A percentile compares a stretch with the other conserved stretches of the same genome.
These are phyloP conservation scores for Botrytis cinerea DNA, from an alignment of 2,329 filamentous ascomycete species.

Conservation along the genomic window DNA sequence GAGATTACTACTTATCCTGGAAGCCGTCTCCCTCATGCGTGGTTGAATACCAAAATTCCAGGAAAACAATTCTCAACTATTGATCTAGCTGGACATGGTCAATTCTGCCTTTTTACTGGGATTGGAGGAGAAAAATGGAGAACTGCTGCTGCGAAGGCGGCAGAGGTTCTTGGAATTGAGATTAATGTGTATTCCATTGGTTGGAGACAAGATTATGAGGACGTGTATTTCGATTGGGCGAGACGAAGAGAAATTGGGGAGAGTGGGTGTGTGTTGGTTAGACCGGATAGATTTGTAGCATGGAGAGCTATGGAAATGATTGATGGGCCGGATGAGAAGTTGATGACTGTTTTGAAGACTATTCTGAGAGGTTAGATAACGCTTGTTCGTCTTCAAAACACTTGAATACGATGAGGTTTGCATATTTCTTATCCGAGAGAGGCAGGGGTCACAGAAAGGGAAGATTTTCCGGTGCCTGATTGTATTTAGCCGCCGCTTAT, in stretches of 20 bases:
- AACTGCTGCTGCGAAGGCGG: slow-evolving; percentile 17
- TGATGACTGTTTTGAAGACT: neutral
- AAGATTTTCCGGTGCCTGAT: neutral
- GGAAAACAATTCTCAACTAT: slow-evolving; percentile 33
- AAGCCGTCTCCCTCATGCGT: slow-evolving; percentile 37
- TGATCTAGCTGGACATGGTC: slow-evolving; percentile 28
- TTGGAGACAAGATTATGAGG: slow-evolving; percentile 21
- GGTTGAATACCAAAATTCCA: slow-evolving; percentile 29
- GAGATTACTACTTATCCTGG: slow-evolving; percentile 36
- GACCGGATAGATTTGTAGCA: slow-evolving; percentile 31
- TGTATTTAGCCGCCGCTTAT: neutral
- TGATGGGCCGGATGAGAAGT: slow-evolving; percentile 7
- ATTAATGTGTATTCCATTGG: slow-evolving; percentile 10
- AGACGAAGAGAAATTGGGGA: slow-evolving; percentile 17
- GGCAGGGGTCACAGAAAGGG: neutral
- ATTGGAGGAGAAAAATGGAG: slow-evolving; percentile 28
- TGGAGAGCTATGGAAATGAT: slow-evolving; percentile 26
- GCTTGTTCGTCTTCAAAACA: neutral
- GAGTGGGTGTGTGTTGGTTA: slow-evolving; percentile 29
- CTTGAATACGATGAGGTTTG: neutral
- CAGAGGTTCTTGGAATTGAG: slow-evolving; percentile 14
- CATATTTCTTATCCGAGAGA: too few species aligned
- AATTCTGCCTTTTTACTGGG: slow-evolving; percentile 31
- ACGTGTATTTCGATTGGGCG: slow-evolving; percentile 25
- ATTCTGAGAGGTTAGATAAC: neutral